phyloP scores from a whole-genome alignment of 164 flowering plant genomes.

The Tinospora cordifolia region DNA sequence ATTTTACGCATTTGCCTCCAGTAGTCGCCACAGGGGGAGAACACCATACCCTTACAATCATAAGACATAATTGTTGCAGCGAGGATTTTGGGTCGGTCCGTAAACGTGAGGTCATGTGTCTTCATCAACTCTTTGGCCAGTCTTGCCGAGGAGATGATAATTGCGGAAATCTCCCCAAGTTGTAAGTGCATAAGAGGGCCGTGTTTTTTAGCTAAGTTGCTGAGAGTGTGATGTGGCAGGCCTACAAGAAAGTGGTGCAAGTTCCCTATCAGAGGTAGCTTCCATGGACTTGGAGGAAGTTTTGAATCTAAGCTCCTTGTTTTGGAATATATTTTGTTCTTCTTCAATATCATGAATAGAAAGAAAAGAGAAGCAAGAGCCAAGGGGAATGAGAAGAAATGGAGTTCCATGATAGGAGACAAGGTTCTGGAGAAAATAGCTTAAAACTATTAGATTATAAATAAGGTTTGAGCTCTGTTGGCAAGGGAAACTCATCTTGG shows the following conservation, averaged over 20 bases:
- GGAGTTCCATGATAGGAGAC: neutral
- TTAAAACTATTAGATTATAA: neutral
- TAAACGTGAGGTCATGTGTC: conserved; percentile 35
- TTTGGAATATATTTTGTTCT: conserved; percentile 5
- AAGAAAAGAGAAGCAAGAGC: conserved; percentile 8
- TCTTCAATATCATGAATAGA: conserved; percentile 3
- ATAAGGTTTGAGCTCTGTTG: neutral
- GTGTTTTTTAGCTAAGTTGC: conserved; percentile 29
- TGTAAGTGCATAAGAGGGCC: conserved; percentile 44
- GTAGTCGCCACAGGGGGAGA: conserved; percentile 37
- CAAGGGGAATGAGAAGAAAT: conserved; percentile 2
- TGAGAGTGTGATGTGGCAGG: conserved; percentile 29
- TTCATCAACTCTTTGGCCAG: conserved; percentile 33
- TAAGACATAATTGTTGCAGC: conserved; percentile 26
- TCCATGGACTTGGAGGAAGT: conserved; percentile 35
- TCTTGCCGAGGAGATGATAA: conserved; percentile 37
- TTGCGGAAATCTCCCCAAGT: conserved; percentile 32
- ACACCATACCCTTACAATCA: conserved; percentile 21
- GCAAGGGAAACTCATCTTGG: neutral
- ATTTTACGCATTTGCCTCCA: conserved; percentile 44
- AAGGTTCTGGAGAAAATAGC: neutral
- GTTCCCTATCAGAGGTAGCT: conserved; percentile 37
- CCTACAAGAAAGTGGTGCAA: conserved; percentile 25
- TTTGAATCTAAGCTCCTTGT: neutral
- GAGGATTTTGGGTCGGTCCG: conserved; percentile 21